These are phyloP conservation scores for Crithidia sp. DNA, from an alignment of 208 protist species.

Conservation along the genomic window DNA sequence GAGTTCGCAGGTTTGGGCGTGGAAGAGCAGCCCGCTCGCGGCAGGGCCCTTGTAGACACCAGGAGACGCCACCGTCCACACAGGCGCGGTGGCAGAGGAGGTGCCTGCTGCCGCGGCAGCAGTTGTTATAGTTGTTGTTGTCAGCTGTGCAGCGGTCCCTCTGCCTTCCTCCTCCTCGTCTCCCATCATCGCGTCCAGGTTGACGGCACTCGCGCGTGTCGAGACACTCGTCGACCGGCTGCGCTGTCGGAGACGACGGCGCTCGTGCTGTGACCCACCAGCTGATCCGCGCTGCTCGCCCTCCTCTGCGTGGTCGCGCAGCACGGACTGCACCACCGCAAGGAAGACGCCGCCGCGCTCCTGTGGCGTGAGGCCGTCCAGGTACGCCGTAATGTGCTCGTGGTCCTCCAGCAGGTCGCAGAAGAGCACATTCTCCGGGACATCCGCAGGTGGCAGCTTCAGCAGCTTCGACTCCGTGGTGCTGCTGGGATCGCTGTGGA, in stretches of 20 bases:
- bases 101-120: neutral
- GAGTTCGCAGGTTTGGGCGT: conserved; percentile 76
- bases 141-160: neutral
- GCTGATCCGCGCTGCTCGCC: neutral
- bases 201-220: conserved; percentile 21
- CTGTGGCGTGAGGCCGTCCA: conserved; percentile 25
- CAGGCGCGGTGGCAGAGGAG: conserved; percentile 2
- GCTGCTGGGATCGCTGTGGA: conserved; percentile 59
- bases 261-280: conserved; percentile 2
- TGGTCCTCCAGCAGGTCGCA: conserved; percentile 60
- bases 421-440: conserved; percentile 79
- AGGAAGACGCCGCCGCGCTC: conserved; percentile 37
- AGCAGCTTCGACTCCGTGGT: conserved; percentile 64
- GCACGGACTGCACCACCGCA: conserved; percentile 40
- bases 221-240: conserved; percentile 21
- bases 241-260: conserved; percentile 13
- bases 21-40: conserved; percentile 63
- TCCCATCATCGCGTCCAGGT: conserved; percentile 20
- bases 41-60: conserved; percentile 53
- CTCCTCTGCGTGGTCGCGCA: conserved; percentile 35
- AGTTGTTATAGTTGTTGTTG: neutral
- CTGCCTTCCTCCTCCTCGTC: conserved; percentile 4
- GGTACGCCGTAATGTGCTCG: conserved; percentile 32
- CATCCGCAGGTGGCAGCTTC: conserved; percentile 75
- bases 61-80: conserved; percentile 14